Conservation (phyloP, 257 asterid genomes). For the Lycium ferocissimum region DNA sequence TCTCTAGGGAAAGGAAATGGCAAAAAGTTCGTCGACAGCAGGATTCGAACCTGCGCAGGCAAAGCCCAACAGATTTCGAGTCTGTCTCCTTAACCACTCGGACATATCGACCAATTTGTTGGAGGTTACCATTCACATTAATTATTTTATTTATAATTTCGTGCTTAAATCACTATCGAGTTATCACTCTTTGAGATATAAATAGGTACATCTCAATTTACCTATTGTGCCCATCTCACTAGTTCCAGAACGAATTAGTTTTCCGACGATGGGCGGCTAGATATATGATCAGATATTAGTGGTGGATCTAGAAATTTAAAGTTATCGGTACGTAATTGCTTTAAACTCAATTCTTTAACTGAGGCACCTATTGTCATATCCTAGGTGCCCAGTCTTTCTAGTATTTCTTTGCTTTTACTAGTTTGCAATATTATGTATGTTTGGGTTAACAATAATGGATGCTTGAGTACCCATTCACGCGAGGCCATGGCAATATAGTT, state of each 20-base stretch:
- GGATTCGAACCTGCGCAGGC: constrained; percentile 77
- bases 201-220: neutral
- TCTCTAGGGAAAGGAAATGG: neutral
- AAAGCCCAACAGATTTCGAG: constrained; percentile 69
- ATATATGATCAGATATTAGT: neutral
- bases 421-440: neutral
- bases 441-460: neutral
- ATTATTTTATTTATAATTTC: no score
- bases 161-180: neutral
- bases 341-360: neutral
- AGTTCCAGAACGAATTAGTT: neutral
- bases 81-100: constrained; percentile 74
- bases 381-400: neutral
- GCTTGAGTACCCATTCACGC: neutral
- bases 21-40: constrained; percentile 52
- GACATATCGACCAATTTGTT: constrained; percentile 43
- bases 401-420: neutral
- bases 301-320: neutral
- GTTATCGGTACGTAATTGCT: neutral
- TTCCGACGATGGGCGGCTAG: neutral
- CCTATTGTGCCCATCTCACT: neutral
- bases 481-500: neutral
- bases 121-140: no score
- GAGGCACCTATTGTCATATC: neutral
- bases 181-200: neutral